Base-by-base conservation (phyloP, 495 filamentous ascomycete genomes). In the Aspergillus panamensis region DNA sequence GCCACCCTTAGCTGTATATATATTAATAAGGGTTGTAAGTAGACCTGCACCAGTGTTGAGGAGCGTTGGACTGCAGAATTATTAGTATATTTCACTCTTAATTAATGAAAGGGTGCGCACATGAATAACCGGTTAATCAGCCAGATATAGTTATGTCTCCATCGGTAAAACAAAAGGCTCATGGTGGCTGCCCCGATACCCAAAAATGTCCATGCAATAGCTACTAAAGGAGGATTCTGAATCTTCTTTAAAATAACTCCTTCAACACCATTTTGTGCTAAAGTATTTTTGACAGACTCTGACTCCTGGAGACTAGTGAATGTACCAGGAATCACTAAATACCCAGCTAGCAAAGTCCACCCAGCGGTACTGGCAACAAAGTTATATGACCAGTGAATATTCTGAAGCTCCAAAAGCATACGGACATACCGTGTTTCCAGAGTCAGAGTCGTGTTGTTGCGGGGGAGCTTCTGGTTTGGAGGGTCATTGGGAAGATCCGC, bases 21-120 rank as follows among this genome's bases (percentile, higher is more conserved):
- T 74, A 61, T 69, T 75, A 8, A 73, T 68, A 5, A 82, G 45
- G 14, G 79, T 77, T 7, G 67, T 68, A 8, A 81, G 57, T 13
- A 58, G 37, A 12, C 55, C 55, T 19, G 55, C 48, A 32, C 25
- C 48, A 17, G 55, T 35, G 29, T 58, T 58, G 8, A 58, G 48
- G 13, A 51, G 12, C 8, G 48, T 52, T 19, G 48, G 48, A 19
- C 56, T 58, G 29, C 14, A 29, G 12, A 16, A 37, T 50, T 1
- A 16, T 56, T 20, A 56, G 43, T 12, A 20, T 14, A 6, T 14
- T 14, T 50, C 32, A 31, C 9, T 6, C 47, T 17, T 16, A 6
- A 39, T 3, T 12, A 5, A 31, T 17, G 14, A 21, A 9, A 25
- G 21, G n/a, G 14, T 5, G 16, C 29, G 60, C 48, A 60, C 58